A percentile compares a stretch with the other conserved stretches of the same genome.
These are phyloP conservation scores for Asterophora lycoperdoides DNA, from an alignment of 768 basidiomycete species.

Conservation along the genomic window DNA sequence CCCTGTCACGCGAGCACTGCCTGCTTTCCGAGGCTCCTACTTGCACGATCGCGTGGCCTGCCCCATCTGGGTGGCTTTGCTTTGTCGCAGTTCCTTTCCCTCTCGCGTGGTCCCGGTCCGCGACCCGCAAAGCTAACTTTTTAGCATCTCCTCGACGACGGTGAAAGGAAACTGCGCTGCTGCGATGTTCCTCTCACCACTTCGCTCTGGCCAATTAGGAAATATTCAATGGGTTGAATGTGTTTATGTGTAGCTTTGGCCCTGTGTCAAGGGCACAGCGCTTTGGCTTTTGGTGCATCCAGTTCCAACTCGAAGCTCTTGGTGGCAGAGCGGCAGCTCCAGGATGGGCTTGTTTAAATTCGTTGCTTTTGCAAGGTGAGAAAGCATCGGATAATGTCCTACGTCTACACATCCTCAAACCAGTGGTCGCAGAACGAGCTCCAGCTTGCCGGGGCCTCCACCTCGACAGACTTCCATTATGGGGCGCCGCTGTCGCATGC, in stretches of 20 bases:
- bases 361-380: background rate
- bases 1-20: background rate
- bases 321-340: slow-evolving; percentile 7
- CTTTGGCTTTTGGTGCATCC: slow-evolving; percentile 9
- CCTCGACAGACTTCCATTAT: no score
- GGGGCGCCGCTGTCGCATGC: no score
- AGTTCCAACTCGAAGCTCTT: background rate
- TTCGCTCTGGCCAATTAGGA: background rate
- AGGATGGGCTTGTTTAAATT: slow-evolving; percentile 6
- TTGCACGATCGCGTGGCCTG: background rate
- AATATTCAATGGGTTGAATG: slow-evolving; percentile 4
- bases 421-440: slow-evolving; percentile 7
- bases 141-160: background rate
- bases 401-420: slow-evolving; percentile 5
- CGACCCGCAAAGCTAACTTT: background rate
- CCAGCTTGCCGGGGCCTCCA: no score
- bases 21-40: background rate
- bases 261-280: background rate
- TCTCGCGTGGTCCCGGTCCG: background rate
- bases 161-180: background rate
- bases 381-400: slow-evolving; percentile 5
- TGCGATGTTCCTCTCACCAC: background rate
- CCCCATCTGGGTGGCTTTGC: background rate
- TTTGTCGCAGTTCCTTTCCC: background rate
- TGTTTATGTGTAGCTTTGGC: slow-evolving; percentile 7